A percentile compares a stretch with the other conserved stretches of the same genome.
Evolutionary conservation across 192 early-diverging fungal genomes (phyloP).

Genomic region (Rhizophagus prolifer): DNA sequence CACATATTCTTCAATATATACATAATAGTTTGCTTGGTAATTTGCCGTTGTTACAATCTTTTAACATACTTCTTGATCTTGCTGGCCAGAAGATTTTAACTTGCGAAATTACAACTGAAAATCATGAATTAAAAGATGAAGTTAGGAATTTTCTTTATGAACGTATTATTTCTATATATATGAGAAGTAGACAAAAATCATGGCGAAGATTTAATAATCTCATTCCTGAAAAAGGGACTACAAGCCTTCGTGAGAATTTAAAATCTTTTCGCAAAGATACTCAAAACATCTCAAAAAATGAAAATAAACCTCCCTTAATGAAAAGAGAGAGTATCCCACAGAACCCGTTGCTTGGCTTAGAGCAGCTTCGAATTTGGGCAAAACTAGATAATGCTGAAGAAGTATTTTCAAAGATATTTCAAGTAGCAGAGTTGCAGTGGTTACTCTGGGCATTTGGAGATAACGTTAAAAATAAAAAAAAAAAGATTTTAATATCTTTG

Average conservation of each 20-base stretch:
- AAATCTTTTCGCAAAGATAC: too few relatives aligned
- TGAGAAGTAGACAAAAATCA: too few relatives aligned
- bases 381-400: not conserved
- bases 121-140: not conserved
- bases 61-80: not conserved
- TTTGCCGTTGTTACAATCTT: too few relatives aligned
- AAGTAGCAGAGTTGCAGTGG: not conserved
- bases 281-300: too few relatives aligned
- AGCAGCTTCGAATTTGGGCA: not conserved
- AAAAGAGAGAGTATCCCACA: too few relatives aligned
- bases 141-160: not conserved
- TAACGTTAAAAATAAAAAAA: not conserved
- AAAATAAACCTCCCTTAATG: too few relatives aligned
- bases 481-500: not conserved
- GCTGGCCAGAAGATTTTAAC: not conserved
- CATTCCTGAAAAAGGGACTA: not conserved
- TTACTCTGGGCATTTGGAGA: too few relatives aligned
- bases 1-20: too few relatives aligned
- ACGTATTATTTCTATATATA: too few relatives aligned
- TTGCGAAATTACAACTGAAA: not conserved
- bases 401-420: not conserved
- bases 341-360: not conserved
- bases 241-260: not conserved
- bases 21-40: too few relatives aligned
- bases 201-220: too few relatives aligned